Percentiles rank a stretch among this genome's conserved stretches.
Conservation (phyloP, 177 flowering plant genomes). For the Vitis hybrid region DNA sequence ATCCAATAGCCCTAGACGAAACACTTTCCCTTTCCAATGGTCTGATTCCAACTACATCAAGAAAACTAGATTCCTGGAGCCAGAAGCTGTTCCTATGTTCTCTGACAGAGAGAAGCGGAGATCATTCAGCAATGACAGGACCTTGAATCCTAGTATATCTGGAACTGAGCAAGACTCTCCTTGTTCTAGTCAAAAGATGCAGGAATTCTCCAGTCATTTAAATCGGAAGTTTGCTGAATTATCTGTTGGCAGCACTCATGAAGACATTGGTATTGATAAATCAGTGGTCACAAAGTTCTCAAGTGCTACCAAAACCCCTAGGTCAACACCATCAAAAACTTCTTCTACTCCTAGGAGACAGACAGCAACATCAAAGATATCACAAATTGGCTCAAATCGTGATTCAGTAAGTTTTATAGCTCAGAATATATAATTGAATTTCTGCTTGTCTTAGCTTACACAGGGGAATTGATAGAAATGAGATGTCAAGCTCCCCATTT, state of each 20-base stretch:
- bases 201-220: conserved; percentile 32
- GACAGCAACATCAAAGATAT: conserved; percentile 44
- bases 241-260: conserved; percentile 41
- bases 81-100: conserved; percentile 29
- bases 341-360: conserved; percentile 56
- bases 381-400: conserved; percentile 38
- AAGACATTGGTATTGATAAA: conserved; percentile 36
- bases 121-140: conserved; percentile 68
- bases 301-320: conserved; percentile 45
- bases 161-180: conserved; percentile 51
- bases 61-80: conserved; percentile 49
- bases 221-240: conserved; percentile 34
- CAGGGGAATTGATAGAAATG: too few relatives aligned
- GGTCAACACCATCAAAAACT: conserved; percentile 44
- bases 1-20: conserved; percentile 50
- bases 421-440: neutral
- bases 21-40: conserved; percentile 37
- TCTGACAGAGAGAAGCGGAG: conserved; percentile 43
- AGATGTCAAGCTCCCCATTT: too few relatives aligned
- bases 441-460: too few relatives aligned
- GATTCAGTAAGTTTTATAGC: conserved; percentile 45
- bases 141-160: conserved; percentile 64
- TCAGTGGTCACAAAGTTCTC: conserved; percentile 27
- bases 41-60: conserved; percentile 39
- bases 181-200: conserved; percentile 36